phyloP scores from a whole-genome alignment of 1,284 basidiomycete species.

The Melanopsichium pennsylvanicum region DNA sequence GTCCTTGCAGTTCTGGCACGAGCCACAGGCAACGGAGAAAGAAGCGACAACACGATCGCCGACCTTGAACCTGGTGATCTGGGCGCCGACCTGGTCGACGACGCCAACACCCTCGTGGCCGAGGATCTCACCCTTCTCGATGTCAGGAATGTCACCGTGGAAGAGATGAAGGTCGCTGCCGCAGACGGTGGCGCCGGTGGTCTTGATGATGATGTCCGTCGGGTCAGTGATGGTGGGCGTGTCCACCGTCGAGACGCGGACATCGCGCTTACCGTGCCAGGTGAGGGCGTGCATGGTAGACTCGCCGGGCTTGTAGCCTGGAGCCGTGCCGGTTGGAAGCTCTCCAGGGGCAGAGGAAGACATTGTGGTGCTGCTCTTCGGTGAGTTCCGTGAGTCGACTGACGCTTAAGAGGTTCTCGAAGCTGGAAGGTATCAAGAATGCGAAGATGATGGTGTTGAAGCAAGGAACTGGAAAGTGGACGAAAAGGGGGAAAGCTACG shows the following conservation, averaged over 20 bases:
- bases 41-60: slow-evolving; percentile 69
- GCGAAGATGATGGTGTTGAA: too few species aligned
- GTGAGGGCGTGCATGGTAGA: slow-evolving; percentile 70
- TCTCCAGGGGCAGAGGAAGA: not conserved
- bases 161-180: slow-evolving; percentile 65
- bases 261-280: slow-evolving; percentile 74
- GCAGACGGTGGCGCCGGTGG: slow-evolving; percentile 77
- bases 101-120: slow-evolving; percentile 61
- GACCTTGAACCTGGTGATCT: slow-evolving; percentile 40
- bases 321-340: slow-evolving; percentile 20
- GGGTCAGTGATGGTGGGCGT: slow-evolving; percentile 75
- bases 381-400: too few species aligned
- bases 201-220: slow-evolving; percentile 74
- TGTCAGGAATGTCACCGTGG: slow-evolving; percentile 70
- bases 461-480: too few species aligned
- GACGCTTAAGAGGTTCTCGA: too few species aligned
- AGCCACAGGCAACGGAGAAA: slow-evolving; percentile 81
- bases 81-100: slow-evolving; percentile 51
- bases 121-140: slow-evolving; percentile 75
- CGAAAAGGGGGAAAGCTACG: too few species aligned
- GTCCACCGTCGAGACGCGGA: slow-evolving; percentile 62
- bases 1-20: slow-evolving; percentile 77
- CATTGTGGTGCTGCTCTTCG: not conserved
- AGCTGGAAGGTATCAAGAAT: too few species aligned
- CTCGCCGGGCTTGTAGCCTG: slow-evolving; percentile 35